Evolutionary conservation across 371 early-diverging fungal genomes (phyloP), one percentile per base, ranked within the genome.

Genomic region (Rhizopus arrhizus): DNA sequence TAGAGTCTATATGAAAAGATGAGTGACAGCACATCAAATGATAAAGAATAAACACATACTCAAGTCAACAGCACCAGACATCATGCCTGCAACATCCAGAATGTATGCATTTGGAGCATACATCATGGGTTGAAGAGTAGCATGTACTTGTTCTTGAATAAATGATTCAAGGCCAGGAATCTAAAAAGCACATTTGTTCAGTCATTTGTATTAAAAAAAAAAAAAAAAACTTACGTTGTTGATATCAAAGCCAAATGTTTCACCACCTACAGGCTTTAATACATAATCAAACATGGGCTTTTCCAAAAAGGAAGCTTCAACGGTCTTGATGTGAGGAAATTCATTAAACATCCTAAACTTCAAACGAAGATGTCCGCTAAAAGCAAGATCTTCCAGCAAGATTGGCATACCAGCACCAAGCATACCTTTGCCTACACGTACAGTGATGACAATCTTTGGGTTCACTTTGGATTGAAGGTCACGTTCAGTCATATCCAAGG

Each of bases 251-350:
- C 93, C 89, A 77, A 88, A 87, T 22, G 91, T 93, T 64, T 98
- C 85, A 85, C 89, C 90, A 77, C 98, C 88, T 74, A 91, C 81
- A 3, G 99, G 99, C 70, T 95, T 90, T 33, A 99, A 86, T n/a
- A 85, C 83, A 77, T 97, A 99, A 75, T 98, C 96, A 56, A 99
- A 85, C 6, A 77, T 69, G 41, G 99, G 99, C 13, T 85, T 81
- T 62, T 95, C 93, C 66, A 95, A 73, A 70, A 99, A 93, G 55
- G 88, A 87, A 51, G 96, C 87, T 64, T 95, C 93, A 8, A 96
- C 87, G 0, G 87, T 90, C 73, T 94, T 91, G 66, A 98, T 88
- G 61, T 96, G 91, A 2, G 98, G 98, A 71, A 90, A 96, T 64
- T 85, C 87, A 56, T 88, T 86, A 61, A 88, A 94, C 66, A 92